Base-by-base conservation (phyloP, 2,329 filamentous ascomycete species). In the Drechslerella stenobrocha region DNA sequence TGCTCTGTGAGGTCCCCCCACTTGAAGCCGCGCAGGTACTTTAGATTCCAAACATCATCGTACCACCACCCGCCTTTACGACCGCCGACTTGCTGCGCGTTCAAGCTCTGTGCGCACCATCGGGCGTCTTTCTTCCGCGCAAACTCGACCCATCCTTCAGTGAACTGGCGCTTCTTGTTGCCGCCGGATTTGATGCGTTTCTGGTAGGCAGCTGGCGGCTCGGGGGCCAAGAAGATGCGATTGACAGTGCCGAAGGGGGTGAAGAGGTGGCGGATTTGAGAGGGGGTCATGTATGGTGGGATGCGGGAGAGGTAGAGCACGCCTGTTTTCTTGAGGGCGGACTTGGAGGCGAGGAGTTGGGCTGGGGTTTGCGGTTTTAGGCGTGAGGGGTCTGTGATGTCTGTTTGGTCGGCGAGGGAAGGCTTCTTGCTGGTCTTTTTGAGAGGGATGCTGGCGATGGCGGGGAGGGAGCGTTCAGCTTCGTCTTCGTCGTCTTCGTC, bases 131-230 rank as follows among this genome's bases (percentile, higher is more conserved):
- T 81, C 76, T 93, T 93, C 70, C 82, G 81, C 32, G 84, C 76
- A 73, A 92, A 95, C 76, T 95, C 90, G 24, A 93, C 84, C 89
- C 89, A 95, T 45, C 89, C 90, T 76, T 95, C 90, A 2, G 84
- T 86, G 77, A 85, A 93, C n/a, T 83, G 83, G 65, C 85, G 83
- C 77, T 90, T 90, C 78, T 90, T 90, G 78, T 92, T 93, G 63
- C 89, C 89, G 51, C 90, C 89, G 51, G 81, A 82, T 56, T 82
- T 82, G 9, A 90, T 81, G 26, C 89, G 85, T 23, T 84, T 81
- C 5, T 83, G 79, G 72, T 89, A 87, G 3, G 82, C 80, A 2
- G 82, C 76, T 0, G 85, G 82, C 74, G 90, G 85, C 77, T 93
- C 88, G 9, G 88, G 88, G 0, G 87, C 84, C 15, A 92, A 81